These are phyloP conservation scores for Calamus simplicifolius DNA, from an alignment of 176 grass and related monocot genomes.

Conservation along the genomic window DNA sequence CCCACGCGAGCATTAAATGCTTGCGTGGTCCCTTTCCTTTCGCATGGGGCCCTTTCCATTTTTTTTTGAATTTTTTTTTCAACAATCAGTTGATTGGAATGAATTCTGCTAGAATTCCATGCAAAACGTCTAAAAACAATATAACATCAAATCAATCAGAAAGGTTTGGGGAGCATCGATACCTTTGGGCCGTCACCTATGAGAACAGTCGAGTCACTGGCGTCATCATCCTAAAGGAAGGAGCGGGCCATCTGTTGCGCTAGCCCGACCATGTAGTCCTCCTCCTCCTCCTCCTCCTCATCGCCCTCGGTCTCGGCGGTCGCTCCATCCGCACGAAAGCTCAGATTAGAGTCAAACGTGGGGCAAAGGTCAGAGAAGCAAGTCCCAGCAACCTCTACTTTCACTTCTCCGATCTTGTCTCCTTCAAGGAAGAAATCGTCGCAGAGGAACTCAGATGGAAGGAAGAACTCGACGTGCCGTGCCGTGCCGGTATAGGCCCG, in stretches of 20 bases:
- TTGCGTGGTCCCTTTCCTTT: too few relatives aligned
- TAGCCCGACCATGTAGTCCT: conserved; percentile 20
- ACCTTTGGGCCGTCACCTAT: conserved; percentile 17
- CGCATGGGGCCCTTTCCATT: too few relatives aligned
- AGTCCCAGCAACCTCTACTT: not conserved
- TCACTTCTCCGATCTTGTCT: not conserved
- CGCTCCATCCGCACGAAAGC: conserved; percentile 14
- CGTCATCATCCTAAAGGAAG: conserved; percentile 24
- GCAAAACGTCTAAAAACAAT: too few relatives aligned
- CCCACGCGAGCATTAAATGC: too few relatives aligned
- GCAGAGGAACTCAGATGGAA: conserved; percentile 5
- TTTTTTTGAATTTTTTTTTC: too few relatives aligned
- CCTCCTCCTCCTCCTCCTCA: not conserved
- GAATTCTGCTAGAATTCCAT: too few relatives aligned
- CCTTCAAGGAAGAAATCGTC: conserved; percentile 6
- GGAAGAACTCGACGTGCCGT: conserved; percentile 10
- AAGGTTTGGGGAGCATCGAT: too few relatives aligned
- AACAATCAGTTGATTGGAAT: too few relatives aligned
- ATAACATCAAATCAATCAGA: too few relatives aligned
- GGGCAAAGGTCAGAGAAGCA: not conserved
- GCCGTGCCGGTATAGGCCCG: too few relatives aligned
- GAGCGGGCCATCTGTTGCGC: conserved; percentile 28
- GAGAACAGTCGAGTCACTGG: not conserved
- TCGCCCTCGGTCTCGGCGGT: not conserved
- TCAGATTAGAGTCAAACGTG: conserved; percentile 11